Evolutionary conservation across 768 basidiomycete genomes (phyloP).

Genomic region (Candolleomyces eurysporus): DNA sequence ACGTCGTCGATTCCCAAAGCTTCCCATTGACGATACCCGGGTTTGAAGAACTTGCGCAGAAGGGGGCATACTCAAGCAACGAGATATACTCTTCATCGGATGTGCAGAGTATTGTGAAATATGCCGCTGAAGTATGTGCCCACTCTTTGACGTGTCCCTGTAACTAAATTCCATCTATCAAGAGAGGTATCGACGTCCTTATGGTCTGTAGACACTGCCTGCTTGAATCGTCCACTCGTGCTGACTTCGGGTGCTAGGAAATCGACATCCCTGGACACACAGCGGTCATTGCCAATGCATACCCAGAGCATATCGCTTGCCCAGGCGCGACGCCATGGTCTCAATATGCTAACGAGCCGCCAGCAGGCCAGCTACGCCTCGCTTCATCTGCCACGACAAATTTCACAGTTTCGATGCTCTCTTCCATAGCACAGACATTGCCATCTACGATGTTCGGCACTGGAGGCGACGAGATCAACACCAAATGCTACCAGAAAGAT

Average conservation of each 20-base stretch:
- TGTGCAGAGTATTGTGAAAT: conserved; percentile 56
- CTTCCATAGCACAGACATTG: conserved; percentile 47
- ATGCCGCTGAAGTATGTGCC: conserved; percentile 66
- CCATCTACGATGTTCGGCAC: conserved; percentile 69
- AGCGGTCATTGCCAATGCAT: conserved; percentile 54
- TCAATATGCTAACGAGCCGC: conserved; percentile 69
- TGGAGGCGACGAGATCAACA: conserved; percentile 82
- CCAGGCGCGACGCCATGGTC: conserved; percentile 53
- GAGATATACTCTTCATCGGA: conserved; percentile 55
- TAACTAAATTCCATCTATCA: conserved; percentile 1
- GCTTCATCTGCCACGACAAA: conserved; percentile 56
- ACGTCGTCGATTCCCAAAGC: conserved; percentile 75
- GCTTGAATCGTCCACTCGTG: conserved; percentile 2
- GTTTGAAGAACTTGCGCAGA: conserved; percentile 57
- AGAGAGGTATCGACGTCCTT: conserved; percentile 75
- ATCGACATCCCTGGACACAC: conserved; percentile 87
- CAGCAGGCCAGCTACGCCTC: conserved; percentile 79
- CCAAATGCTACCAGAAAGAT: conserved; percentile 64
- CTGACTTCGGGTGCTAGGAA: conserved; percentile 42
- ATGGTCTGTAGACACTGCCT: conserved; percentile 35
- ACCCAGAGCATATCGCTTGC: conserved; percentile 79
- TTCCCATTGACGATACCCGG: conserved; percentile 66
- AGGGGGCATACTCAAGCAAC: conserved; percentile 64
- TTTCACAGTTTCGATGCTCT: conserved; percentile 57
- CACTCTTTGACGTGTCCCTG: not conserved